Conservation (phyloP, 2,329 filamentous ascomycete genomes). For the Colletotrichum melonis region DNA sequence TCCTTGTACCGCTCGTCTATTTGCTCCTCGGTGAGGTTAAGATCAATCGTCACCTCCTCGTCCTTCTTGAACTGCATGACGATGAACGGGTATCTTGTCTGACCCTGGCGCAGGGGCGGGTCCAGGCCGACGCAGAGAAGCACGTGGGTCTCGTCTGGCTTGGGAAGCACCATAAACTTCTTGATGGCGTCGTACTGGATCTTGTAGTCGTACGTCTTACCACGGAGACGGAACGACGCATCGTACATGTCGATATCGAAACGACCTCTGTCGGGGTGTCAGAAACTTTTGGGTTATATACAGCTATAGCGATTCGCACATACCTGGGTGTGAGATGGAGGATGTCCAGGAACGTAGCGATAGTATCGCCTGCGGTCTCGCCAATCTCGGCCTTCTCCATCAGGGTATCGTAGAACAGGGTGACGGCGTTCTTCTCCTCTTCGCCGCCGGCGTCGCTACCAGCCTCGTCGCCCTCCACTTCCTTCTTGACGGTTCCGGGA, state of each 20-base stretch:
- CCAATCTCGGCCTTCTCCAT: slow-evolving; percentile 99
- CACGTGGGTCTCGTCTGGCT: slow-evolving; percentile 97
- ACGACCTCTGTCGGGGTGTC: slow-evolving; percentile 76
- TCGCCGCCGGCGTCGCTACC: slow-evolving; percentile 69
- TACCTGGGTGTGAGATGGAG: slow-evolving; percentile 95
- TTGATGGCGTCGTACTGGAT: slow-evolving; percentile 98
- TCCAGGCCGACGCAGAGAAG: slow-evolving; percentile 96
- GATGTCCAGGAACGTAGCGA: slow-evolving; percentile 96
- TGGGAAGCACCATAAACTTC: slow-evolving; percentile 98
- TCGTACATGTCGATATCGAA: slow-evolving; percentile 99
- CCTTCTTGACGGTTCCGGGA: slow-evolving; percentile 86
- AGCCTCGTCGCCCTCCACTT: slow-evolving; percentile 78
- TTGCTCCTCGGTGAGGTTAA: slow-evolving; percentile 94
- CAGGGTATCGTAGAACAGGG: slow-evolving; percentile 96
- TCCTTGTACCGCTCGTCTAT: slow-evolving; percentile 88
- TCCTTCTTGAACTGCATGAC: slow-evolving; percentile 99
- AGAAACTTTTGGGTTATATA: slow-evolving; percentile 33
- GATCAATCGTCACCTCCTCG: slow-evolving; percentile 94
- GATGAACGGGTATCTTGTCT: slow-evolving; percentile 97
- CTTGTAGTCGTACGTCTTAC: slow-evolving; percentile 99
- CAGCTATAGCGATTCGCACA: slow-evolving; percentile 24
- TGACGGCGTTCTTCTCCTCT: slow-evolving; percentile 94
- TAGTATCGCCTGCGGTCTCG: slow-evolving; percentile 98
- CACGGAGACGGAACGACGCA: slow-evolving; percentile 93
- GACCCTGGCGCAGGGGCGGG: slow-evolving; percentile 93